Percentiles rank a stretch among this genome's conserved stretches.
These are phyloP conservation scores for Albizia julibrissin DNA, from an alignment of 306 rosid genomes.

Conservation along the genomic window DNA sequence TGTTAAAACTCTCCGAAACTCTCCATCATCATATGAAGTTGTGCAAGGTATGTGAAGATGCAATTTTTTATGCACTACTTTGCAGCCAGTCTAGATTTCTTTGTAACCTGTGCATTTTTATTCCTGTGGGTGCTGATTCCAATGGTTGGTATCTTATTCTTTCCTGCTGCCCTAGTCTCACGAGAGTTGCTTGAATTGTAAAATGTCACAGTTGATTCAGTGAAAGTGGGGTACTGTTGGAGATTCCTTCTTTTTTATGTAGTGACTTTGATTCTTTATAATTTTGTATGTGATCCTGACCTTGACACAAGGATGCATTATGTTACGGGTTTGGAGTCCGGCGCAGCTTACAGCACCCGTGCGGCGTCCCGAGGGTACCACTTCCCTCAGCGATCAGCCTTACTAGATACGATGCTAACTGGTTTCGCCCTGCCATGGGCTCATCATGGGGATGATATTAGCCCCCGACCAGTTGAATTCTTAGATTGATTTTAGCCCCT, in stretches of 20 bases:
- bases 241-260: not conserved
- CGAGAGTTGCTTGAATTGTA: not conserved
- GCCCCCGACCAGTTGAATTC: no score
- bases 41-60: constrained; percentile 73
- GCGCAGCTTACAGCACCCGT: no score
- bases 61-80: not conserved
- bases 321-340: no score
- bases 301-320: constrained; percentile 8
- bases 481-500: no score
- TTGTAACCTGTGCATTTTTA: constrained; percentile 7
- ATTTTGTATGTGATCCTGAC: not conserved
- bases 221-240: not conserved
- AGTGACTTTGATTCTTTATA: not conserved
- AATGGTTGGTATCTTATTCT: not conserved
- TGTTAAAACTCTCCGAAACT: constrained; percentile 80
- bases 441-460: no score
- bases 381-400: no score
- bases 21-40: constrained; percentile 81
- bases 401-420: no score
- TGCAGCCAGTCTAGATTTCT: not conserved
- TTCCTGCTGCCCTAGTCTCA: not conserved
- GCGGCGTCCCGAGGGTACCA: no score
- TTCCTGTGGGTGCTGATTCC: not conserved
- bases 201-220: not conserved
- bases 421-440: no score